Conservation (phyloP, 305 asterid genomes). For the Fraxinus latifolia region DNA sequence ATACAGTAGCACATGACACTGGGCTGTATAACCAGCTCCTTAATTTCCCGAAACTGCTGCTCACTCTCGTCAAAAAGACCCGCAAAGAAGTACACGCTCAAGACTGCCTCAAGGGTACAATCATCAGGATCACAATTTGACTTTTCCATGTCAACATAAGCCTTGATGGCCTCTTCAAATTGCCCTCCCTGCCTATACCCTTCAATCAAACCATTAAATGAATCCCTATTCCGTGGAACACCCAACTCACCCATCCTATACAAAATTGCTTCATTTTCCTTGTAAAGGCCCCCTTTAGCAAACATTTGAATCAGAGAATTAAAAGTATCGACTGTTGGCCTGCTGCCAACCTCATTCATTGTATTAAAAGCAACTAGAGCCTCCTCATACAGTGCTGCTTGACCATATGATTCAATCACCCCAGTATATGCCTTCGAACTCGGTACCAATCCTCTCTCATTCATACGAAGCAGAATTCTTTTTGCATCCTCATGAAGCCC, state of each 20-base stretch:
- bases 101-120: constrained; percentile 84
- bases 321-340: constrained; percentile 71
- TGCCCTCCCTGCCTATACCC: constrained; percentile 92
- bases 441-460: constrained; percentile 68
- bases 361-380: constrained; percentile 88
- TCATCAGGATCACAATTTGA: constrained; percentile 94
- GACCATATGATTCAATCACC: constrained; percentile 85
- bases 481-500: constrained; percentile 87
- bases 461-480: constrained; percentile 73
- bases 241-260: constrained; percentile 73
- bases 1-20: constrained; percentile 94
- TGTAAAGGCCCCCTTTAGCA: constrained; percentile 86
- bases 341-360: constrained; percentile 85
- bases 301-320: constrained; percentile 76
- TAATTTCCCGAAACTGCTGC: constrained; percentile 82
- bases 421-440: constrained; percentile 82
- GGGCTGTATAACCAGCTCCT: constrained; percentile 74
- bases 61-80: constrained; percentile 91
- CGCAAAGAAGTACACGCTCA: constrained; percentile 94
- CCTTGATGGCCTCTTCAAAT: constrained; percentile 86
- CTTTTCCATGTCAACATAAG: constrained; percentile 93
- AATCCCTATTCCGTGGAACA: constrained; percentile 54
- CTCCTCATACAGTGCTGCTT: constrained; percentile 89
- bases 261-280: constrained; percentile 72
- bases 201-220: constrained; percentile 76